These are phyloP conservation scores for Carex sylvatica DNA, from an alignment of 202 grass and related monocot genomes.

Conservation along the genomic window DNA sequence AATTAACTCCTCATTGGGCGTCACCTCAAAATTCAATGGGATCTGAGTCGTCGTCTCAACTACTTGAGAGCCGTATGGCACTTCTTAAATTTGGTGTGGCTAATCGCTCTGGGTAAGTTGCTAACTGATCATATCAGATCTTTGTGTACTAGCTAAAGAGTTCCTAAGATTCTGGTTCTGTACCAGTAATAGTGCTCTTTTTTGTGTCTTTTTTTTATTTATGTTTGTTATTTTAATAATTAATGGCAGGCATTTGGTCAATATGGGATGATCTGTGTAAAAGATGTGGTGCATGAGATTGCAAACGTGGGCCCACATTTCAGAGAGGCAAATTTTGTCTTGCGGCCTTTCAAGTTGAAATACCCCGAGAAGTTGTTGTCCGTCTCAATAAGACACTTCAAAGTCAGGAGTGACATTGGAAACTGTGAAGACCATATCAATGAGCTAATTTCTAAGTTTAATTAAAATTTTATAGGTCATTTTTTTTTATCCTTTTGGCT, in stretches of 20 bases:
- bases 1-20: too few relatives aligned
- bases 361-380: constrained; percentile 67
- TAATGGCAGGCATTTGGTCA: constrained; percentile 55
- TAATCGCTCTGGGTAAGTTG: constrained; percentile 52
- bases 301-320: constrained; percentile 70
- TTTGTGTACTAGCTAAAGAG: neutral
- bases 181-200: neutral
- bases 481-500: neutral
- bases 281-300: constrained; percentile 80
- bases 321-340: constrained; percentile 49
- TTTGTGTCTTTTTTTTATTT: neutral
- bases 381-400: constrained; percentile 67
- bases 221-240: neutral
- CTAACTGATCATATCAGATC: neutral
- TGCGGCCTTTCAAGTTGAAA: constrained; percentile 84
- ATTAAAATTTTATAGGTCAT: constrained; percentile 36
- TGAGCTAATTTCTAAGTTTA: constrained; percentile 79
- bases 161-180: neutral
- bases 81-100: constrained; percentile 55
- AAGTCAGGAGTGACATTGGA: constrained; percentile 68
- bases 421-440: constrained; percentile 78
- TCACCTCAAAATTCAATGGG: constrained; percentile 45
- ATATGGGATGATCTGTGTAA: constrained; percentile 82
- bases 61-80: constrained; percentile 58
- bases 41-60: constrained; percentile 54